Evolutionary conservation across 352 stramenopile species (phyloP).

Genomic region (Pythium vanterpoolii): DNA sequence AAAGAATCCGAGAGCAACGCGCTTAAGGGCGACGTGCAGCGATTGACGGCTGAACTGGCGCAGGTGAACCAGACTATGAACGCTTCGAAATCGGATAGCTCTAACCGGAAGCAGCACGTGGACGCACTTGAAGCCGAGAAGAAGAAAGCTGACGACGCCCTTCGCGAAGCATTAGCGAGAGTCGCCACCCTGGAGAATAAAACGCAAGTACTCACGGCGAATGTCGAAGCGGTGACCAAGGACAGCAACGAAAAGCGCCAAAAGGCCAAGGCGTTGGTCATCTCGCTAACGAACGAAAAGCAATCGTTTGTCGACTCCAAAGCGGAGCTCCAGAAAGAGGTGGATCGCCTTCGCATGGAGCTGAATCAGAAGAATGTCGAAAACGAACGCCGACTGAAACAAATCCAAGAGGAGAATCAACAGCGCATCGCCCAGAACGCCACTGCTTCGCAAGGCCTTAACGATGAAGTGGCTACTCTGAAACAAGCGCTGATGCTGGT

Average conservation of each 20-base stretch:
- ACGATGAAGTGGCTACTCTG: constrained; percentile 53
- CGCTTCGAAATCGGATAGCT: constrained; percentile 40
- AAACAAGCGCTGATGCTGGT: constrained; percentile 57
- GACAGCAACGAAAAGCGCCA: constrained; percentile 66
- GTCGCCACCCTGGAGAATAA: constrained; percentile 47
- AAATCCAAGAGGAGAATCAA: constrained; percentile 54
- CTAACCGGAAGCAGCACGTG: constrained; percentile 39
- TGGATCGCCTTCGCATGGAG: constrained; percentile 71
- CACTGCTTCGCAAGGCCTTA: constrained; percentile 44
- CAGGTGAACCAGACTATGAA: constrained; percentile 40
- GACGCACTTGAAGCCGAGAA: constrained; percentile 42
- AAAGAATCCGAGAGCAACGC: constrained; percentile 47
- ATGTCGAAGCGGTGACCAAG: constrained; percentile 42
- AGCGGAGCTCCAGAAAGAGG: constrained; percentile 53
- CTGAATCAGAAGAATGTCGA: constrained; percentile 76
- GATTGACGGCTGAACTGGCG: constrained; percentile 36
- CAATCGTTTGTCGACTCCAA: constrained; percentile 43
- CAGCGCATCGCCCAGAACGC: constrained; percentile 44
- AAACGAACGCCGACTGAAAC: constrained; percentile 58
- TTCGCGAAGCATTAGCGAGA: constrained; percentile 37
- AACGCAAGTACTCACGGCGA: constrained; percentile 44
- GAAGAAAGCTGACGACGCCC: constrained; percentile 35
- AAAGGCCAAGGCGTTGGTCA: constrained; percentile 66
- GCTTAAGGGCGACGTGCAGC: constrained; percentile 43
- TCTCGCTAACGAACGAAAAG: constrained; percentile 66